Base-by-base conservation (phyloP, 208 protist species). In the Leishmania tropica region DNA sequence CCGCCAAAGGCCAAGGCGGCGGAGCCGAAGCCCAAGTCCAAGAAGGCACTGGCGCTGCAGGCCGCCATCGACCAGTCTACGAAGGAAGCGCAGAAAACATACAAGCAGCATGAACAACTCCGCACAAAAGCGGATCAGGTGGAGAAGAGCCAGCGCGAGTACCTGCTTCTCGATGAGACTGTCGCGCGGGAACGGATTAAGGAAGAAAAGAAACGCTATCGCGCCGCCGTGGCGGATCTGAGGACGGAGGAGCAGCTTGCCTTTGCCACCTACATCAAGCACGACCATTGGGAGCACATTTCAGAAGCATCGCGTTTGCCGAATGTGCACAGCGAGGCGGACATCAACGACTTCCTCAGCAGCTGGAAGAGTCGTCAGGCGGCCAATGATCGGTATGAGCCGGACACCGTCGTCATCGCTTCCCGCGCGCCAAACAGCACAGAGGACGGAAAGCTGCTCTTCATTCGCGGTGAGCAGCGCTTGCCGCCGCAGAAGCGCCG, bases 311-410 rank as follows among this genome's bases (percentile, higher is more conserved):
- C 90, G 47, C 88, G 92, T 53, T 89, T 98, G 51, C 96, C 96
- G 0, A 79, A 93, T 53, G 93, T 98, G n/a, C 17, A 87, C 74
- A 90, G 81, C 71, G 90, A 96, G 78, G 90, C 88, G 42, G 93
- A 96, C n/a, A 95, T 98, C 79, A 98, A 97, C 84, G 91, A 93
- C 0, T 98, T 98, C 76, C 89, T 98, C 40, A 88, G 83, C 53
- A 92, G 92, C 21, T 98, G 96, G 96, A 84, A 86, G n/a, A 89
- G 92, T 37, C 81, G 94, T 11, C 75, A 91, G 71, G 79, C 84
- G 8, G 80, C 86, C 74, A 74, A 81, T 73, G 83, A 88, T 45
- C 56, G 7, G 1, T 80, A 83, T 28, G 75, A 56, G 1, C 83
- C 84, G 13, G 60, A 88, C 15, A 93, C 89, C 2, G 78, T 75